phyloP scores from a whole-genome alignment of 1,284 basidiomycete species.

The Sporisorium reilianum region DNA sequence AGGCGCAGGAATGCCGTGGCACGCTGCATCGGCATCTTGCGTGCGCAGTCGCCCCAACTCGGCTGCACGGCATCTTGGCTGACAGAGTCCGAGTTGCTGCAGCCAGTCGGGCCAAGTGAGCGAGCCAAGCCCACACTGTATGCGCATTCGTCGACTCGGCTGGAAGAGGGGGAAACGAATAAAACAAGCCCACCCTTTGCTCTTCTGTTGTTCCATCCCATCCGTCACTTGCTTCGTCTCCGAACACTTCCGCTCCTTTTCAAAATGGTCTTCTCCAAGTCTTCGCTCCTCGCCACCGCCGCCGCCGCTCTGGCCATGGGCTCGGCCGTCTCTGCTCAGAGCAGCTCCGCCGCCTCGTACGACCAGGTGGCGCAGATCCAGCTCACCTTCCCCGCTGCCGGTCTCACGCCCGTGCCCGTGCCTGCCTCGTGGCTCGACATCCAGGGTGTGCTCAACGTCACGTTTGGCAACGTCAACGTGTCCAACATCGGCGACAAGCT shows the following conservation, averaged over 20 bases:
- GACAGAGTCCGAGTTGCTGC: too few relatives aligned
- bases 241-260: neutral
- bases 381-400: conserved; percentile 51
- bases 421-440: conserved; percentile 50
- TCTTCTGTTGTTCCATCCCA: neutral
- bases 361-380: conserved; percentile 47
- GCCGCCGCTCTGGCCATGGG: conserved; percentile 35
- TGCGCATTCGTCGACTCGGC: neutral
- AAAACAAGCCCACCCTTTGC: neutral
- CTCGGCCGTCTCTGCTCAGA: conserved; percentile 43
- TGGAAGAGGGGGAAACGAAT: neutral
- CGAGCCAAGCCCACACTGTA: neutral
- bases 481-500: conserved; percentile 47
- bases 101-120: neutral
- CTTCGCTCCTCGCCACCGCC: conserved; percentile 38
- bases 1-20: conserved; percentile 18
- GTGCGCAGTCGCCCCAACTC: neutral
- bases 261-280: conserved; percentile 45
- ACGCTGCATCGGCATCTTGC: conserved; percentile 14
- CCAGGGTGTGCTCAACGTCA: conserved; percentile 54
- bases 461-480: conserved; percentile 40
- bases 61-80: conserved; percentile 4
- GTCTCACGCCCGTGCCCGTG: conserved; percentile 37
- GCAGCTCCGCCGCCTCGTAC: conserved; percentile 39
- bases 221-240: conserved; percentile 6